These are phyloP conservation scores for Gentiana straminea DNA, from an alignment of 257 asterid genomes.

Conservation along the genomic window DNA sequence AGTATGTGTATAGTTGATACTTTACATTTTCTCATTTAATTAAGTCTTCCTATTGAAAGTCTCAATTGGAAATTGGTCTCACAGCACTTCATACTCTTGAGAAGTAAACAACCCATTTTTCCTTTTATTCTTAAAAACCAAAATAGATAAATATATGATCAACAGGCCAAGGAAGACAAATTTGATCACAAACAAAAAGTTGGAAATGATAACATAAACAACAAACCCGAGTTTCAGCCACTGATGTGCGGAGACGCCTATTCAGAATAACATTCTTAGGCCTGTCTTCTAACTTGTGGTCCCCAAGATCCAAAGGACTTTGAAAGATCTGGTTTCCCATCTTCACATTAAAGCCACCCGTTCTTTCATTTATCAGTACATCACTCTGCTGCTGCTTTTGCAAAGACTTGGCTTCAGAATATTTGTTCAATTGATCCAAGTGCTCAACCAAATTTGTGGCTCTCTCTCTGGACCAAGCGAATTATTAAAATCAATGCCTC, in stretches of 20 bases:
- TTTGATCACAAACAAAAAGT: too few relatives aligned
- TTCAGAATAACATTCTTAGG: slow-evolving; percentile 63
- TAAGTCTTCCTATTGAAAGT: too few relatives aligned
- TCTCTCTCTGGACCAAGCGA: slow-evolving; percentile 59
- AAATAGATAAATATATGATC: too few relatives aligned
- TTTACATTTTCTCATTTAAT: too few relatives aligned
- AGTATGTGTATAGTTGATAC: too few relatives aligned
- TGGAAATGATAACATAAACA: neutral
- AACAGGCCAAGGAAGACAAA: too few relatives aligned
- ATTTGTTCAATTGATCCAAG: slow-evolving; percentile 55
- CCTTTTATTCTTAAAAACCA: too few relatives aligned
- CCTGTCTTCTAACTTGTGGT: slow-evolving; percentile 66
- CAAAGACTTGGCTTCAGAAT: slow-evolving; percentile 36
- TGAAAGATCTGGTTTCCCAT: slow-evolving; percentile 66
- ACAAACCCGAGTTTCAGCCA: slow-evolving; percentile 89
- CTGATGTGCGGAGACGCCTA: slow-evolving; percentile 85
- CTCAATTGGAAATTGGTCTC: too few relatives aligned
- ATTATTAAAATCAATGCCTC: neutral
- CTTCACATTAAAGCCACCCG: slow-evolving; percentile 57
- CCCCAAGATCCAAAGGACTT: slow-evolving; percentile 46
- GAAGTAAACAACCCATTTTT: too few relatives aligned
- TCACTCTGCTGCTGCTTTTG: slow-evolving; percentile 83
- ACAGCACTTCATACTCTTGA: too few relatives aligned
- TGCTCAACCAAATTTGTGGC: slow-evolving; percentile 65
- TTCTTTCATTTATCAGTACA: slow-evolving; percentile 52